Evolutionary conservation across 2,329 filamentous ascomycete species (phyloP).

Genomic region (Diplocarpon mali): DNA sequence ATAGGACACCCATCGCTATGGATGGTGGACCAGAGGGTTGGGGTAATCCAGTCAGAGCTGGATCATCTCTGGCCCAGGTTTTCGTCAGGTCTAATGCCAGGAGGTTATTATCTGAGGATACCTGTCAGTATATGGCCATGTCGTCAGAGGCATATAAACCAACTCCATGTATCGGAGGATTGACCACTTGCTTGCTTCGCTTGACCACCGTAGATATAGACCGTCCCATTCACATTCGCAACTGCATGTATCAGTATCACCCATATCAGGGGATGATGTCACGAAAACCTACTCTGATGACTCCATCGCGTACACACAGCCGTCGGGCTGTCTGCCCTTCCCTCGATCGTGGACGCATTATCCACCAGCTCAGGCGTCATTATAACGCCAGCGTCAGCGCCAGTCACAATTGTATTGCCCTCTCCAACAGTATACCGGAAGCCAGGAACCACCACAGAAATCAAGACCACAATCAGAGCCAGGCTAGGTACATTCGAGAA

Average conservation of each 20-base stretch:
- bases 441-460: slow-evolving; percentile 39
- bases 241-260: slow-evolving; percentile 27
- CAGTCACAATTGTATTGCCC: slow-evolving; percentile 31
- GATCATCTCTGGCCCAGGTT: slow-evolving; percentile 57
- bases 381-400: slow-evolving; percentile 39
- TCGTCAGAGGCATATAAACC: slow-evolving; percentile 19
- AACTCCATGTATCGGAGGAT: slow-evolving; percentile 58
- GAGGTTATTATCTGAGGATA: slow-evolving; percentile 54
- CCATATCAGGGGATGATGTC: neutral
- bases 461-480: slow-evolving; percentile 38
- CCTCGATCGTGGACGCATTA: slow-evolving; percentile 26
- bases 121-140: neutral
- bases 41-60: slow-evolving; percentile 49
- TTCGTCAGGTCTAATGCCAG: slow-evolving; percentile 60
- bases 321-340: slow-evolving; percentile 37
- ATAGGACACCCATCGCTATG: slow-evolving; percentile 63
- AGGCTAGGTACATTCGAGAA: slow-evolving; percentile 34
- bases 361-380: slow-evolving; percentile 24
- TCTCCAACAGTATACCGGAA: slow-evolving; percentile 32
- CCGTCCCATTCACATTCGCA: slow-evolving; percentile 60
- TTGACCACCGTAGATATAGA: slow-evolving; percentile 68
- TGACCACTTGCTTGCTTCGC: slow-evolving; percentile 47
- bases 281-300: slow-evolving; percentile 42
- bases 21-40: slow-evolving; percentile 58
- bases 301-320: slow-evolving; percentile 55